Percentiles rank a stretch among this genome's conserved stretches.
phyloP scores from a whole-genome alignment of 768 basidiomycete species.

The Tricholoma sp. region DNA sequence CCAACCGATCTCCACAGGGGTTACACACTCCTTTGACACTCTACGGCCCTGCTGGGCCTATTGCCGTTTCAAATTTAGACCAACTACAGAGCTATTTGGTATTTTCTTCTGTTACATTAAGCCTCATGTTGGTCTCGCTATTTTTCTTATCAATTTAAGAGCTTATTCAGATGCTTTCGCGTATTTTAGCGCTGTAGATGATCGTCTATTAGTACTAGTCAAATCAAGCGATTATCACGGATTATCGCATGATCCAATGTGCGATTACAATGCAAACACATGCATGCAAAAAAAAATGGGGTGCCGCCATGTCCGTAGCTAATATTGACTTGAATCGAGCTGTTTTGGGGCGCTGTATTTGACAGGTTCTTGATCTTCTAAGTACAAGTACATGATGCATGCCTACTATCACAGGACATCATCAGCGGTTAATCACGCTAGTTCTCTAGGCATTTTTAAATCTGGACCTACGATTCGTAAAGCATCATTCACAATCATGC shows the following conservation, averaged over 20 bases:
- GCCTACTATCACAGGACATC: neutral
- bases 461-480: neutral
- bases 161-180: neutral
- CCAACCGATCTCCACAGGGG: neutral
- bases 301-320: too few relatives aligned
- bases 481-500: neutral
- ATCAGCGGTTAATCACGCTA: neutral
- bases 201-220: neutral
- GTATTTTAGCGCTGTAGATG: neutral
- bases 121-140: neutral
- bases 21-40: neutral
- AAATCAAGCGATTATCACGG: too few relatives aligned
- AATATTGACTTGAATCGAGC: too few relatives aligned
- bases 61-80: neutral
- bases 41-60: neutral
- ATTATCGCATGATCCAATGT: too few relatives aligned
- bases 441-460: neutral
- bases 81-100: neutral
- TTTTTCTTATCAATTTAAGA: neutral
- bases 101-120: neutral
- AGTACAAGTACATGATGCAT: neutral
- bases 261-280: too few relatives aligned
- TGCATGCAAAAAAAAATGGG: too few relatives aligned
- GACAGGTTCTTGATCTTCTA: neutral
- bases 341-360: neutral